phyloP scores from a whole-genome alignment of 1,139 yeast genomes.

The Yamadazyma epiphylla region DNA sequence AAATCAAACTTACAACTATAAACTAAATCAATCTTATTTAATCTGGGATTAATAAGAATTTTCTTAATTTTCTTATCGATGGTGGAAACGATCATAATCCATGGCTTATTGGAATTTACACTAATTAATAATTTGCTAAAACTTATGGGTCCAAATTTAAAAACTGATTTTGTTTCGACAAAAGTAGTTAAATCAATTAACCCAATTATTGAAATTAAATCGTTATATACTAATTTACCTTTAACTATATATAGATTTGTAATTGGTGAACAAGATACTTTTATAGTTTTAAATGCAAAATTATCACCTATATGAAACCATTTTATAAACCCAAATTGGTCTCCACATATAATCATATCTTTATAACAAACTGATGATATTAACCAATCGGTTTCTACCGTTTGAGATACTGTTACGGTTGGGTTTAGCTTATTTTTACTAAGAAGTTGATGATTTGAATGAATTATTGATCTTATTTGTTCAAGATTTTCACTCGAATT shows the following conservation, averaged over 20 bases:
- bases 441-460: not conserved
- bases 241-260: conserved; percentile 17
- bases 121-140: conserved; percentile 3
- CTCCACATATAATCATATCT: conserved; percentile 26
- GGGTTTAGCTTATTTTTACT: not conserved
- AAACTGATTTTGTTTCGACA: conserved; percentile 13
- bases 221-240: conserved; percentile 23
- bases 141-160: conserved; percentile 26
- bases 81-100: conserved; percentile 2
- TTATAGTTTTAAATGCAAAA: conserved; percentile 13
- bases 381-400: conserved; percentile 8
- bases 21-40: not conserved
- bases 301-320: conserved; percentile 18
- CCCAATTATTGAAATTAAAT: conserved; percentile 31
- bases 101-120: conserved; percentile 1
- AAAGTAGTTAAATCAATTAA: conserved; percentile 20
- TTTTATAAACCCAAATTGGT: conserved; percentile 30
- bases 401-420: no score
- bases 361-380: conserved; percentile 6
- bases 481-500: not conserved
- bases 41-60: no score
- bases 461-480: not conserved
- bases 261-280: conserved; percentile 29
- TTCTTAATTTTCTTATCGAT: conserved; percentile 2
- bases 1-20: conserved; percentile 4